Percentiles rank a stretch among this genome's conserved stretches.
phyloP scores from a whole-genome alignment of 768 basidiomycete genomes.

The Lyophyllum atratum region DNA sequence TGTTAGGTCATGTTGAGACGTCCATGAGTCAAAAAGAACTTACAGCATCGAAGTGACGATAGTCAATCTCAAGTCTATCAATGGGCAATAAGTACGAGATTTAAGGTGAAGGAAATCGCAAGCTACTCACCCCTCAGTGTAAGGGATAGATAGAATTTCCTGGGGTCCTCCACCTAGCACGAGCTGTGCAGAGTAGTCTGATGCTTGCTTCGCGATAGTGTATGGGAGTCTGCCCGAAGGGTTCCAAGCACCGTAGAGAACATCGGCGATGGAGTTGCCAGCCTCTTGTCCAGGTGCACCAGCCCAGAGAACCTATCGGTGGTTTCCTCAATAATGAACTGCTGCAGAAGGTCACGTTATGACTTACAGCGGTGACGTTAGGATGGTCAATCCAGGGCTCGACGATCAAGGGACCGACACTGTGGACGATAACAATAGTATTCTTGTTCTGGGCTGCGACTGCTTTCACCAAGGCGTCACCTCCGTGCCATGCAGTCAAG shows the following conservation, averaged over 20 bases:
- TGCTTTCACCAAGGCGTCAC: constrained; percentile 68
- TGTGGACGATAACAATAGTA: constrained; percentile 71
- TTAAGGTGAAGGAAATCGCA: neutral
- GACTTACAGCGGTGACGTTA: constrained; percentile 66
- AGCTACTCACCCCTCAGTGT: constrained; percentile 52
- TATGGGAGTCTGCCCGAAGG: constrained; percentile 73
- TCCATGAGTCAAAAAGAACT: constrained; percentile 27
- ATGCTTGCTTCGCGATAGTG: constrained; percentile 63
- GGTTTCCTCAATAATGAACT: constrained; percentile 18
- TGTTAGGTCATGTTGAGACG: constrained; percentile 11
- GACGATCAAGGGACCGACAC: constrained; percentile 58
- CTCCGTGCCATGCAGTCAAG: constrained; percentile 73
- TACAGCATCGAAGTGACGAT: constrained; percentile 70
- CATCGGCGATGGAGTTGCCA: constrained; percentile 70
- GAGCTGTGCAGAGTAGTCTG: constrained; percentile 61
- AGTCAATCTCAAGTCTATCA: constrained; percentile 63
- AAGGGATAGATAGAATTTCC: constrained; percentile 53
- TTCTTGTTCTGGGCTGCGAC: constrained; percentile 70
- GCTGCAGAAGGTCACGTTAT: constrained; percentile 21
- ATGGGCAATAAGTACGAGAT: neutral
- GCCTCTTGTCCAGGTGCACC: constrained; percentile 69
- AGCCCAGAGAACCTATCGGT: constrained; percentile 58
- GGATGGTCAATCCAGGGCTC: constrained; percentile 74
- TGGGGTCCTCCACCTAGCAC: constrained; percentile 34
- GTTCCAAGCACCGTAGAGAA: constrained; percentile 70